Conservation (phyloP, 2,329 filamentous ascomycete species). For the Neospermospora avenae region DNA sequence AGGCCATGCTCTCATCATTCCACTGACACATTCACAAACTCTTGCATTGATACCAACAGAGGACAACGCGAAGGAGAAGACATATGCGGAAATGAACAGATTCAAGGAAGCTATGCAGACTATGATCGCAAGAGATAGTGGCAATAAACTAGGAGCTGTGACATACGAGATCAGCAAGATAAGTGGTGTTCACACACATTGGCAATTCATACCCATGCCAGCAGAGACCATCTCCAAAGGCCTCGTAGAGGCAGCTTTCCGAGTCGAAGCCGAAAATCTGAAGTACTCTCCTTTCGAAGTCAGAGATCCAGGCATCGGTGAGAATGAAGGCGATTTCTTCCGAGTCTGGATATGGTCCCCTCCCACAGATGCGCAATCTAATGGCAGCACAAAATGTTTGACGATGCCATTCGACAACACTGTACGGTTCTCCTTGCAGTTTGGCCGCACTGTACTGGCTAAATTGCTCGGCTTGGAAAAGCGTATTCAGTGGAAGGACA, state of each 20-base stretch:
- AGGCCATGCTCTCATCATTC: conserved; percentile 86
- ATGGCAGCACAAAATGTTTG: conserved; percentile 58
- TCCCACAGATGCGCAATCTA: conserved; percentile 42
- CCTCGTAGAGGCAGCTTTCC: conserved; percentile 83
- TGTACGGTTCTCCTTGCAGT: conserved; percentile 85
- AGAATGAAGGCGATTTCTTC: conserved; percentile 67
- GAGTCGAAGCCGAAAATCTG: conserved; percentile 78
- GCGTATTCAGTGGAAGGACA: conserved; percentile 82
- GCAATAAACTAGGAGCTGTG: conserved; percentile 68
- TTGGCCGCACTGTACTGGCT: conserved; percentile 80
- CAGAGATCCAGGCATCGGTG: conserved; percentile 48
- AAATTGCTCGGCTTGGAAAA: conserved; percentile 80
- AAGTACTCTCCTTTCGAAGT: conserved; percentile 50
- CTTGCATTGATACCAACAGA: conserved; percentile 60
- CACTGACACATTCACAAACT: conserved; percentile 76
- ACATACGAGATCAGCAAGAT: conserved; percentile 89
- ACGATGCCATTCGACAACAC: conserved; percentile 70
- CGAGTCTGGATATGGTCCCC: conserved; percentile 74
- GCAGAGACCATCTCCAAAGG: conserved; percentile 65
- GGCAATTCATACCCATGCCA: conserved; percentile 84
- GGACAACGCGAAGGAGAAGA: conserved; percentile 52
- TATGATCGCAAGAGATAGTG: conserved; percentile 63
- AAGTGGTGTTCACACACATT: conserved; percentile 82
- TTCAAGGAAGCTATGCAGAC: conserved; percentile 75
- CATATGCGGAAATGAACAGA: conserved; percentile 76